Base-by-base conservation (phyloP, 208 protist species). In the Porcisia hertigi region DNA sequence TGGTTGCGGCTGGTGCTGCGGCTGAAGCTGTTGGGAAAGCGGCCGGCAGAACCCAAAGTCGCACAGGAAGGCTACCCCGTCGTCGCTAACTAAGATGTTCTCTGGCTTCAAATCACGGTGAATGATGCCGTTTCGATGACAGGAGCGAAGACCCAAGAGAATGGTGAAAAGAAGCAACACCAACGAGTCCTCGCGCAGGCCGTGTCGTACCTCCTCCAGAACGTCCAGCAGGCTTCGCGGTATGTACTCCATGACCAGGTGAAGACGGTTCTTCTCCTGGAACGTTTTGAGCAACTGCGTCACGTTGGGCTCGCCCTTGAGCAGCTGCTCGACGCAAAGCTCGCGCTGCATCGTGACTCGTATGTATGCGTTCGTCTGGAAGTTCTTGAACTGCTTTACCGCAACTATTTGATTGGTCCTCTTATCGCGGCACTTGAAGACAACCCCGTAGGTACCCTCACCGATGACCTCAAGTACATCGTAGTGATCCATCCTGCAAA, bases 321-420 rank as follows among this genome's bases (percentile, higher is more conserved):
- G 89, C 36, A 98, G 82, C 75, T 94, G 90, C 80, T 98, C 84
- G 7, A 98, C 94, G 39, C 88, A 81, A n/a, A 99, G 76, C 73
- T 99, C 97, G 5, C 97, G 83, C 74, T 98, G 74, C 81, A 98
- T 98, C 0, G 94, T 96, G 47, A 95, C 94, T 6, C 87, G 74
- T 16, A 97, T 91, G 73, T 93, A 93, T 64, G 96, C 92, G 75
- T 98, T 92, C 6, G 85, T 80, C n/a, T 97, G 86, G 3, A 81
- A 89, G 60, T 97, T 86, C 85, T 98, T 99, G 86, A 99, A 99
- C 63, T 95, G 93, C 72, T 99, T 99, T 25, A 99, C 92, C 7
- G 98, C 98, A 0, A 98, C 95, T 55, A 98, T 82, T 9, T 84
- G 77, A 47, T 86, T 84, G 0, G 92, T 96, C 16, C 90, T 76